Percentiles rank a stretch among this genome's conserved stretches.
These are phyloP conservation scores for Colletotrichum euphorbiae DNA, from an alignment of 2,329 filamentous ascomycete genomes.

Conservation along the genomic window DNA sequence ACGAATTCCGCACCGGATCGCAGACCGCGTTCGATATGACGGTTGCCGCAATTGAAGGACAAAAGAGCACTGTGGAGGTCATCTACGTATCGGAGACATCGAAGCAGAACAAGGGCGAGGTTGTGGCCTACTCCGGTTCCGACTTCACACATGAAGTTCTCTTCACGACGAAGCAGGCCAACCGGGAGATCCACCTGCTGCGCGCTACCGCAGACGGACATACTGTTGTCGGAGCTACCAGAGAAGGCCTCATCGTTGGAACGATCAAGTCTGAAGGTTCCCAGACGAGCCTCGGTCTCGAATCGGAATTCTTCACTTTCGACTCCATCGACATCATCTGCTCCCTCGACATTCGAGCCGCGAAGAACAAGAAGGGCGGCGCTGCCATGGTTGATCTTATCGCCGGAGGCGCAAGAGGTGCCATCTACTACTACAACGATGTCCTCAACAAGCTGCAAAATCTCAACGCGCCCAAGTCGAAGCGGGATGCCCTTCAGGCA, in stretches of 20 bases:
- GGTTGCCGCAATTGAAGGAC: constrained; percentile 53
- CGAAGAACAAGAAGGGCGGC: constrained; percentile 41
- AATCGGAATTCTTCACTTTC: constrained; percentile 69
- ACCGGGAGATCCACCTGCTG: constrained; percentile 55
- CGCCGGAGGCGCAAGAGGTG: constrained; percentile 80
- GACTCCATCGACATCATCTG: constrained; percentile 73
- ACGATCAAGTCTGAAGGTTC: constrained; percentile 51
- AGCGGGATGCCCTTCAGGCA: constrained; percentile 64
- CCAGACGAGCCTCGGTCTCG: constrained; percentile 53
- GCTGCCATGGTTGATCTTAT: constrained; percentile 74
- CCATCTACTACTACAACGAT: constrained; percentile 85
- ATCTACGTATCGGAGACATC: constrained; percentile 45
- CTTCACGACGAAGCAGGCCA: constrained; percentile 51
- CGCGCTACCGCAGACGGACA: constrained; percentile 65
- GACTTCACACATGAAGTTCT: constrained; percentile 49
- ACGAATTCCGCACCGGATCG: constrained; percentile 57
- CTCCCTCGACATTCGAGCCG: constrained; percentile 71
- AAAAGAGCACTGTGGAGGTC: constrained; percentile 54
- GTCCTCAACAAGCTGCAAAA: constrained; percentile 69
- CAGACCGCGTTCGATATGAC: constrained; percentile 60
- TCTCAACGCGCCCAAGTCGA: constrained; percentile 49
- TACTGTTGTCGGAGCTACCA: constrained; percentile 59
- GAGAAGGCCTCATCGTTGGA: constrained; percentile 70
- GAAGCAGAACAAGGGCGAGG: constrained; percentile 43
- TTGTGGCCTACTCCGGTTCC: constrained; percentile 59